A percentile compares a stretch with the other conserved stretches of the same genome.
phyloP scores from a whole-genome alignment of 176 grass and related monocot genomes.

The Avena sativa region DNA sequence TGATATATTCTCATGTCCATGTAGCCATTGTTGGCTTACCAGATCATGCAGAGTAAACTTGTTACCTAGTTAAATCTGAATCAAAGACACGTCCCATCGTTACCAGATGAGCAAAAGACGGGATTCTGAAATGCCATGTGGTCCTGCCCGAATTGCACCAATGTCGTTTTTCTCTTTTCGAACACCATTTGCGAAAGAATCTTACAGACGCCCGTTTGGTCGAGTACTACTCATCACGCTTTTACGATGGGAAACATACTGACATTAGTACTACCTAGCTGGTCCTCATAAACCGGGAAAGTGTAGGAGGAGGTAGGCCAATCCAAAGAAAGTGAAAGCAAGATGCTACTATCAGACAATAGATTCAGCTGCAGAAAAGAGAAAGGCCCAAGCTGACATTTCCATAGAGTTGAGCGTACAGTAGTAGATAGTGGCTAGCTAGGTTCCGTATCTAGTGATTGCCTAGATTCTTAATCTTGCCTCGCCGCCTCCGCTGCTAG shows the following conservation, averaged over 20 bases:
- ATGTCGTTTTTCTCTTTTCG: neutral
- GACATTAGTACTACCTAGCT: slow-evolving; percentile 15
- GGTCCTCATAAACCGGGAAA: slow-evolving; percentile 29
- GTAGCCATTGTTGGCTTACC: too few species aligned
- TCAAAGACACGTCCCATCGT: slow-evolving; percentile 40
- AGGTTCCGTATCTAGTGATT: slow-evolving; percentile 39
- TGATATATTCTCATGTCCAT: too few species aligned
- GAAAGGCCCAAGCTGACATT: slow-evolving; percentile 33
- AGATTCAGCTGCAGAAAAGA: slow-evolving; percentile 22
- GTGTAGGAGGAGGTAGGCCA: slow-evolving; percentile 24
- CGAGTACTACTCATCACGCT: neutral
- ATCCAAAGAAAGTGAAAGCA: slow-evolving; percentile 43
- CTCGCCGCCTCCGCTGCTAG: neutral
- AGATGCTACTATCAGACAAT: slow-evolving; percentile 55
- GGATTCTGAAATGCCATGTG: slow-evolving; percentile 37
- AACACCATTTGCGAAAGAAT: slow-evolving; percentile 47
- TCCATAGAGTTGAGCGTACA: slow-evolving; percentile 24
- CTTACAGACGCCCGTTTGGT: slow-evolving; percentile 38
- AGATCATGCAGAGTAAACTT: too few species aligned
- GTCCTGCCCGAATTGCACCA: slow-evolving; percentile 26
- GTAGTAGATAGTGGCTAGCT: neutral
- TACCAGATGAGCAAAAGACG: slow-evolving; percentile 62
- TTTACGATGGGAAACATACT: neutral
- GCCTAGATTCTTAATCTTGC: slow-evolving; percentile 29
- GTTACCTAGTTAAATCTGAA: slow-evolving; percentile 6